phyloP scores from a whole-genome alignment of 2,329 filamentous ascomycete species.

The Aspergillus sp. region DNA sequence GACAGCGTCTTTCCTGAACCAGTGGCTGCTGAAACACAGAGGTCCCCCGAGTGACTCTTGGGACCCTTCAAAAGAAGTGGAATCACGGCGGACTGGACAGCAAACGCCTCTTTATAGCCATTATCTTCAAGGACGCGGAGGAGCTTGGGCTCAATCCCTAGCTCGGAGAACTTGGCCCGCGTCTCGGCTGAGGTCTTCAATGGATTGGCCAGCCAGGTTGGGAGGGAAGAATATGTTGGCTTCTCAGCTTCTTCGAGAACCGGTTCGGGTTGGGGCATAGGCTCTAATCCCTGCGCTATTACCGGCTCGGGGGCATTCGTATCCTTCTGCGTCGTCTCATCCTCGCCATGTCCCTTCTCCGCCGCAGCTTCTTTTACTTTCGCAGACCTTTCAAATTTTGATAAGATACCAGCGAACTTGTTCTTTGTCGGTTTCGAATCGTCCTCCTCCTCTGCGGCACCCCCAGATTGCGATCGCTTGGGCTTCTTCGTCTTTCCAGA shows the following conservation, averaged over 20 bases:
- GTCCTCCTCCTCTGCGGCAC: conserved; percentile 24
- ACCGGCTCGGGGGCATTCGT: conserved; percentile 29
- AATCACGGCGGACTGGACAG: conserved; percentile 76
- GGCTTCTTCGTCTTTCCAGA: neutral
- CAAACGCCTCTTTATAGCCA: conserved; percentile 70
- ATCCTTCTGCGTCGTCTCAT: conserved; percentile 9
- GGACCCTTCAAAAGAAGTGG: conserved; percentile 72
- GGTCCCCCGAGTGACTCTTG: conserved; percentile 66
- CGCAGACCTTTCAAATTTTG: conserved; percentile 41
- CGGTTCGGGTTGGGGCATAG: conserved; percentile 70
- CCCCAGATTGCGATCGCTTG: conserved; percentile 5
- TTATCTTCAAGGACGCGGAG: conserved; percentile 65
- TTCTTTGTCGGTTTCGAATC: conserved; percentile 22
- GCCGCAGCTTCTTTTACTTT: conserved; percentile 22
- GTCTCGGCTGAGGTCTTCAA: conserved; percentile 65
- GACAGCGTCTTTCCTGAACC: conserved; percentile 94
- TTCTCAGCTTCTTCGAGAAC: conserved; percentile 57
- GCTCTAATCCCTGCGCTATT: conserved; percentile 63
- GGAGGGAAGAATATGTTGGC: conserved; percentile 74
- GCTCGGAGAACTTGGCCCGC: conserved; percentile 60
- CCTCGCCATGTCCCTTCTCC: conserved; percentile 13
- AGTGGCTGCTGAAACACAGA: conserved; percentile 89
- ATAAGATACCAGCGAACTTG: conserved; percentile 38
- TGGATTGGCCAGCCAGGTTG: conserved; percentile 76
- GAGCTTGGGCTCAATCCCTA: conserved; percentile 64